Evolutionary conservation across 2,329 filamentous ascomycete genomes (phyloP), one percentile per base, ranked within the genome.

Genomic region (Fusarium oligoseptatum): DNA sequence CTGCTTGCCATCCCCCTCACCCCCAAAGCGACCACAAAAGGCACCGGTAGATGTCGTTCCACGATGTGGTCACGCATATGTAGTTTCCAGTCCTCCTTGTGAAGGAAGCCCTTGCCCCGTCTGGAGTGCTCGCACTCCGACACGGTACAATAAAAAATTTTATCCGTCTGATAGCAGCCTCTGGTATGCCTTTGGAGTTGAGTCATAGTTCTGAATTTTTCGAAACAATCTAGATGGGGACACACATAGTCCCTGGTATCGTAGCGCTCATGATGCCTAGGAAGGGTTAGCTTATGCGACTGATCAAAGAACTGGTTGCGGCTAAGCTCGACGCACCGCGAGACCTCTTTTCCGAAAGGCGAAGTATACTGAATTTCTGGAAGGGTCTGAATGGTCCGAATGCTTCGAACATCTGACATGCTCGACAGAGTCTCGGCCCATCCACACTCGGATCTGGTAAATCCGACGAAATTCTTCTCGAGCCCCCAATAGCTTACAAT

Each of bases 1-100:
- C 24, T 24, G 24, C 24, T 24, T 24, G 24, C 24, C 24, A 24
- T 24, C 4, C 24, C 4, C 4, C 24, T 24, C 24, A 24, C 4
- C 4, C 4, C 37, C 15, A 4, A 4, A 4, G 1, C 15, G 4
- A 10, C 7, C 15, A 8, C 0, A 6, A 39, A 15, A 39, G 37
- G 37, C 37, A 17, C 37, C 8, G 37, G 17, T n/a, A 2, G 37
- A 39, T 17, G 8, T 39, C 22, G 22, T 22, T 22, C 22, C 22
- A 22, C 22, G 22, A 22, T 22, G 22, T 22, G 22, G 22, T 5
- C n/a, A 2, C 4, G 0, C 37, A n/a, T 20, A 43, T 43, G 39
- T 43, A 10, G 39, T 14, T 3, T 11, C 39, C 10, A 43, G n/a
- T 43, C 3, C n/a, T 43, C 39, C 10, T 43, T 12, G n/a, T 3